Evolutionary conservation across 1,284 basidiomycete species (phyloP), one percentile per base, ranked within the genome.

Genomic region (Cystobasidium sp.): DNA sequence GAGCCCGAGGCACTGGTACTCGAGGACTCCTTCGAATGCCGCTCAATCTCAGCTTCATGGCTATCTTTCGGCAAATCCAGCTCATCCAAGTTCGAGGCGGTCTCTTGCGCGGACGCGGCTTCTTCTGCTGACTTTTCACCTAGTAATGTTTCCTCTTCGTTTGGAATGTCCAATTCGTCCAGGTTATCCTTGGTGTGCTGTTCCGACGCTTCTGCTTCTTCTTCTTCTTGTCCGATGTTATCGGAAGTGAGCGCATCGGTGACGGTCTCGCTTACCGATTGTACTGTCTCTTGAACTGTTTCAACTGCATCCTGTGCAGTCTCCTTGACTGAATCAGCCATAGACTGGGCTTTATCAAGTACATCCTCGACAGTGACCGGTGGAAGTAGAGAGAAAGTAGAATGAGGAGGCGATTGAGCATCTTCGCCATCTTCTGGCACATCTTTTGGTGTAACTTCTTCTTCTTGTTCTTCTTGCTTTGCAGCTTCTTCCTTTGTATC

Each of bases 341-440:
- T 22, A 14, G 58, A 63, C 31, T 71, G 59, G 6, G 70, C 70
- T 24, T 65, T 66, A 8, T 73, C 70, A 18, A 73, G 70, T n/a
- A 73, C 70, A 20, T 73, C 70, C 12, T 73, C 70, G 16, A 73
- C 70, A 1, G 62, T 56, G 10, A 61, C 52, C 31, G 70, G 62
- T 9, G 70, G 70, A 1, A 73, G 63, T n/a, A 73, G 52, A 18
- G 70, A 73, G 63, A 73, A 73, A 9, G 70, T 65, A 16, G 70
- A 73, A 53, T 73, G 70, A 10, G 70, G 70, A 20, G 70, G 70
- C 20, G 70, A 73, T 52, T 66, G 68, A 7, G 43, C 18, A 14
- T 53, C 39, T 16, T 31, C 31, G 31, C 31, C 31, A 1, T 31
- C 31, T 31, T 31, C 31, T 31, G 1, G 31, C 31, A 31, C 31